phyloP scores from a whole-genome alignment of 495 filamentous ascomycete genomes.

The Rusavskia elegans region DNA sequence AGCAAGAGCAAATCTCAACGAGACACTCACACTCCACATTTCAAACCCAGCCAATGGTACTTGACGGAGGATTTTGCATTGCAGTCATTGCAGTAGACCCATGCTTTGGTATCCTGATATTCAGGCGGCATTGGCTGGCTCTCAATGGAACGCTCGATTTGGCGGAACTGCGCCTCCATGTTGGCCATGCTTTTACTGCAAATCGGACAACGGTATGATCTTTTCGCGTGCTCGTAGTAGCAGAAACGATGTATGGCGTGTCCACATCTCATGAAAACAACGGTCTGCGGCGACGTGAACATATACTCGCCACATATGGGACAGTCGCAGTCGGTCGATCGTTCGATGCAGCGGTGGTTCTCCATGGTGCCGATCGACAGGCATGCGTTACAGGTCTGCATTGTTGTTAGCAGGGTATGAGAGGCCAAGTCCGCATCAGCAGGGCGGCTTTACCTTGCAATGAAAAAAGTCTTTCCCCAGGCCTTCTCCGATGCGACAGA shows the following conservation, averaged over 20 bases:
- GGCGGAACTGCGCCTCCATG: conserved; percentile 91
- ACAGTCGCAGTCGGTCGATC: conserved; percentile 87
- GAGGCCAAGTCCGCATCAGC: background rate
- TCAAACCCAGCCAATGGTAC: conserved; percentile 91
- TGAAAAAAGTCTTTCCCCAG: conserved; percentile 94
- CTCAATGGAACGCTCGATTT: conserved; percentile 70
- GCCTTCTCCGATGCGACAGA: conserved; percentile 81
- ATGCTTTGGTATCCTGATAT: conserved; percentile 62
- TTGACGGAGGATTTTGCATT: conserved; percentile 64
- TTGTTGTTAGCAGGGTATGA: conserved; percentile 7
- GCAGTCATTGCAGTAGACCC: conserved; percentile 90
- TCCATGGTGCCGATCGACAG: conserved; percentile 66
- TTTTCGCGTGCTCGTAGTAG: conserved; percentile 67
- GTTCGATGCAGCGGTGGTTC: conserved; percentile 87
- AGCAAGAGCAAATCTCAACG: background rate
- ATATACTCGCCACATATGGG: conserved; percentile 98
- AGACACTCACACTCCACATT: conserved; percentile 52
- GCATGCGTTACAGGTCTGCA: conserved; percentile 76
- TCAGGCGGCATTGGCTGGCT: conserved; percentile 81
- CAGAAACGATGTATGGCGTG: conserved; percentile 89
- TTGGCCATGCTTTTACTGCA: conserved; percentile 88
- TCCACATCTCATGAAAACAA: conserved; percentile 91
- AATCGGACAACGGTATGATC: conserved; percentile 85
- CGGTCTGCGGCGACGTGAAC: conserved; percentile 77
- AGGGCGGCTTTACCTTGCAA: conserved; percentile 60